These are phyloP conservation scores for Russula virescens DNA, from an alignment of 768 basidiomycete species.

Conservation along the genomic window DNA sequence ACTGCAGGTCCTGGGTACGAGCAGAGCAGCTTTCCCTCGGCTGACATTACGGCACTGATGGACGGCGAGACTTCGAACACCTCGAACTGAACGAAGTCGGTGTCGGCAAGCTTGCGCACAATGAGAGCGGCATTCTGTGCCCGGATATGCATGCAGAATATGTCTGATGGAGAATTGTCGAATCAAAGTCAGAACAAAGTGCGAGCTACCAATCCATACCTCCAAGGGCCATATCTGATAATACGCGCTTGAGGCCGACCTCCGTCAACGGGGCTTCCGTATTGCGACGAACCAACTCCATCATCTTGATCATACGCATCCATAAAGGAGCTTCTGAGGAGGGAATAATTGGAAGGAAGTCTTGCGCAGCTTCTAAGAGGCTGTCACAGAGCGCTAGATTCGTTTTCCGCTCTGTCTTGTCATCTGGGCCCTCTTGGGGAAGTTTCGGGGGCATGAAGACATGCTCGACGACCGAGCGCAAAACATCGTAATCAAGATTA, in stretches of 20 bases:
- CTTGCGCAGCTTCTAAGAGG: not conserved
- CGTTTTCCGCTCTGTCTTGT: not conserved
- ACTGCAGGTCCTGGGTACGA: constrained; percentile 44
- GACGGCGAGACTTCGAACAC: constrained; percentile 42
- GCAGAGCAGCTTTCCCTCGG: constrained; percentile 39
- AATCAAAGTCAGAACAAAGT: no score
- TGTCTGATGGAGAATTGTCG: not conserved
- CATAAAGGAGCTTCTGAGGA: not conserved
- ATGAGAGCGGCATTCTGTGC: constrained; percentile 5
- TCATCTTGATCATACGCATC: constrained; percentile 1
- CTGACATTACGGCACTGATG: constrained; percentile 34
- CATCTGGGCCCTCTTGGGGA: constrained; percentile 1
- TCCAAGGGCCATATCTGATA: not conserved
- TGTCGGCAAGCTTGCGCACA: not conserved
- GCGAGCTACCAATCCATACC: not conserved
- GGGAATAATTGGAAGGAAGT: not conserved
- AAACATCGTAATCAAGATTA: no score
- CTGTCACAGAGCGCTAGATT: constrained; percentile 3
- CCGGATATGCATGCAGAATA: constrained; percentile 6
- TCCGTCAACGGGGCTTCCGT: not conserved
- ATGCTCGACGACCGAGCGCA: constrained; percentile 1
- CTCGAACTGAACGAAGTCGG: constrained; percentile 24
- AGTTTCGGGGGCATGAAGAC: constrained; percentile 15
- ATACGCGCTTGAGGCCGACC: not conserved
- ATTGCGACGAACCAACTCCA: not conserved